Conservation (phyloP, 805 yeast genomes). For the Wickerhamiella sorbophila region DNA sequence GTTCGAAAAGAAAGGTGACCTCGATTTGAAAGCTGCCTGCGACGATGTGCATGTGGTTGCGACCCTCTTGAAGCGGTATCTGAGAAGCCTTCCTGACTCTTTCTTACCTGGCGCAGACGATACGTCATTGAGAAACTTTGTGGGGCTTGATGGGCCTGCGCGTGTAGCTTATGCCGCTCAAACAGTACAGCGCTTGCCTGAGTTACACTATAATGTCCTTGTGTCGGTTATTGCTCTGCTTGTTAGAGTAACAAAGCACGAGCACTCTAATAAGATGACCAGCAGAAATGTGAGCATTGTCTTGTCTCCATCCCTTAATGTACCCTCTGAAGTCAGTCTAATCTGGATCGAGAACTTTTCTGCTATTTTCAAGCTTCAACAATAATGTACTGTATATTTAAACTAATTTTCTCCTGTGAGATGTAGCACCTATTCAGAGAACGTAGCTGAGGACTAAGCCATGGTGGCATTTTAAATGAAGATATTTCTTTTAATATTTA, state of each 20-base stretch:
- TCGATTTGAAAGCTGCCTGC: not conserved
- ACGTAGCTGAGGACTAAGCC: too few relatives aligned
- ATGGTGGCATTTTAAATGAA: not conserved
- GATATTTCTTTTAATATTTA: slow-evolving; percentile 41
- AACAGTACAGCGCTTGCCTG: not conserved
- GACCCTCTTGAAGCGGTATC: not conserved
- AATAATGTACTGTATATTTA: not conserved
- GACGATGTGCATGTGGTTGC: not conserved
- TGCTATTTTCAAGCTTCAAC: not conserved
- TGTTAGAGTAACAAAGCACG: not conserved
- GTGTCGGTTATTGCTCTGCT: not conserved
- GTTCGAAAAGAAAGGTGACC: not conserved
- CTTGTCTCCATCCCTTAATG: not conserved
- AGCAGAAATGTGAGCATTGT: not conserved
- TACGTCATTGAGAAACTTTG: not conserved
- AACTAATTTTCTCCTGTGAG: too few relatives aligned
- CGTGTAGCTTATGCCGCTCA: not conserved
- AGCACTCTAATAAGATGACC: not conserved
- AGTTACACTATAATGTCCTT: not conserved
- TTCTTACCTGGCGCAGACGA: not conserved
- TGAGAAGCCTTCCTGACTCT: not conserved
- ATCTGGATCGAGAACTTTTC: not conserved
- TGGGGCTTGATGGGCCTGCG: not conserved
- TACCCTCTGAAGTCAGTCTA: not conserved
- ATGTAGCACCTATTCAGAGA: too few relatives aligned